Evolutionary conservation across 345 rosid species (phyloP), one percentile per base, ranked within the genome.

Genomic region (Salix caprea): DNA sequence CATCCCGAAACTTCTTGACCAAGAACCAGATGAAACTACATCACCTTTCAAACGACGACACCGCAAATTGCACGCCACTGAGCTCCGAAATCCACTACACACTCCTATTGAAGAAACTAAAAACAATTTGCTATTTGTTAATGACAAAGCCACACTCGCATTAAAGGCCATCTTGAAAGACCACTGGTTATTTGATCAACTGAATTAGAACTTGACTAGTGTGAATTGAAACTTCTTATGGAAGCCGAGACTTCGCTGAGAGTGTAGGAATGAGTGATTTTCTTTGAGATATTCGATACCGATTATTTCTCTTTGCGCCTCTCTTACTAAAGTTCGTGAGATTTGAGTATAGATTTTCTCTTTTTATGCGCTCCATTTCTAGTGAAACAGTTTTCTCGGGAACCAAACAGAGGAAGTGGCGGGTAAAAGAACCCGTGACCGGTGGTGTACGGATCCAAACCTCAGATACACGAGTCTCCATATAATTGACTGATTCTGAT

Each of bases 1-100:
- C 73, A 86, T 64, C 48, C 84, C 89, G 68, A 89, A 79, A 83
- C 84, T 84, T 72, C 84, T 94, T 70, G 83, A 69, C 42, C 32
- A 85, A 68, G 65, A 44, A 24, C 65, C 50, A 48, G 21, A 26
- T 40, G 65, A 64, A 70, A 65, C 42, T 11, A n/a, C 6, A 37
- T 37, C 61, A 24, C 50, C 34, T 10, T 61, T 34, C n/a, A 61
- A 48, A 70, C 67, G 71, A 4, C 21, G 67, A 46, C 50, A 46
- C 50, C 15, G 16, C 34, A 36, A n/a, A 10, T 46, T 70, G 24
- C 16, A 48, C 16, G 48, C 48, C 48, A 15, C 48, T 19, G 73
- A 68, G n/a, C 67, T 5, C n/a, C n/a, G 36, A 60, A 18, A 42
- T 42, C 23, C 65, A 28, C 50, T 1, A 67, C 24, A 3, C 46